Percentiles rank a stretch among this genome's conserved stretches.
Conservation (phyloP, 2,329 filamentous ascomycete species). For the Xylariaceae sp. region DNA sequence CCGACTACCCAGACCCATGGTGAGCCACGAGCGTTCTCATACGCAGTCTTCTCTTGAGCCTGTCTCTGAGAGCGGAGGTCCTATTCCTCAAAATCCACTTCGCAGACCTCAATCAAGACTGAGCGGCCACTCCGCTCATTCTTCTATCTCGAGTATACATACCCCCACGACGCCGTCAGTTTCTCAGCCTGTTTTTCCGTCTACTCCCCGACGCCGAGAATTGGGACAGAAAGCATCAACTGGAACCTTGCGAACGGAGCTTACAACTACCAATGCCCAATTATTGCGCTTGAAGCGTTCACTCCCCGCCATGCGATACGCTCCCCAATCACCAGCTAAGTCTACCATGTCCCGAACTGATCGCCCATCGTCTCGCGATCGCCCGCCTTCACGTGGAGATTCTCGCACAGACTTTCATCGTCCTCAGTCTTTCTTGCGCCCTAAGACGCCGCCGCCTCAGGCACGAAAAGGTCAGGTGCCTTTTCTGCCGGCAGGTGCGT, state of each 20-base stretch:
- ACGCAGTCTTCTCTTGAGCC: conserved; percentile 79
- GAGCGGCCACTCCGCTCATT: conserved; percentile 61
- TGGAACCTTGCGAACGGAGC: conserved; percentile 52
- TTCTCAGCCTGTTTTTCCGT: conserved; percentile 48
- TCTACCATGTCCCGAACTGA: conserved; percentile 46
- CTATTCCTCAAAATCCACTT: conserved; percentile 52
- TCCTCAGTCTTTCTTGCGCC: conserved; percentile 51
- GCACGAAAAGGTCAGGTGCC: conserved; percentile 61
- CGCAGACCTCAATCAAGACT: conserved; percentile 64
- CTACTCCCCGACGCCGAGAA: conserved; percentile 59
- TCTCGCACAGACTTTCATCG: conserved; percentile 48
- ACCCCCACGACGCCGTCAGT: conserved; percentile 58
- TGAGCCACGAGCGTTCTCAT: conserved; percentile 61
- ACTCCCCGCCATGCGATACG: conserved; percentile 56
- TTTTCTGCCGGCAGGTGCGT: conserved; percentile 74
- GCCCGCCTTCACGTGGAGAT: conserved; percentile 58
- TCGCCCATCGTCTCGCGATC: too few species aligned
- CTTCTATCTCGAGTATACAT: conserved; percentile 62
- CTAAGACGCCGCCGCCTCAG: conserved; percentile 63
- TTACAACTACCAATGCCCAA: conserved; percentile 63
- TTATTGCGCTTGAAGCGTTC: conserved; percentile 63
- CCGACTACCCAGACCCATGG: conserved; percentile 73
- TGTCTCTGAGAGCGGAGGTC: conserved; percentile 82
- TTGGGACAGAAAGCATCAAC: conserved; percentile 52
- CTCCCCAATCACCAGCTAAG: conserved; percentile 49